Base-by-base conservation (phyloP, 2,329 filamentous ascomycete genomes). In the Decorospora gaudefroyi region DNA sequence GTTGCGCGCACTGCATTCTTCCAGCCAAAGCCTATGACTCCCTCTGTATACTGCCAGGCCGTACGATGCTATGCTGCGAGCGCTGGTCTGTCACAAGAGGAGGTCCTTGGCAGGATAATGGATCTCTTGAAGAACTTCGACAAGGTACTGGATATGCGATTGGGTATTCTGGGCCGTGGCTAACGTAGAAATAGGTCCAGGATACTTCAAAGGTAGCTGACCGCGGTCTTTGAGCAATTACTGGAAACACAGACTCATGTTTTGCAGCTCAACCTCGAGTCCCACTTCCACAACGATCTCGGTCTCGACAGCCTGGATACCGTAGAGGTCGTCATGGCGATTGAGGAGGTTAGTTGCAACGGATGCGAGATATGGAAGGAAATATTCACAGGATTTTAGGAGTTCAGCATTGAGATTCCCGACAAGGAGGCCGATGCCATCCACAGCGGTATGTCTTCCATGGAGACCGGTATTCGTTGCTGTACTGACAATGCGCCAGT, bases 271-370 rank as follows among this genome's bases (percentile, higher is more conserved):
- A 89, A 85, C 67, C 76, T 83, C 54, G 80, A 78, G 40, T 86
- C 92, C 47, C 91, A 97, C 82, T 99, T 99, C 77, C 82, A 90
- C 71, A 97, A 96, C 74, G 92, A 99, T 76, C 87, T 99, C 55
- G 93, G 91, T 58, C 80, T 99, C 67, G 93, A 99, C 79, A 95
- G 88, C 77, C 83, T 99, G 74, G 93, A 99, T 74, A 96, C 93
- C 55, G 93, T 99, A 55, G 93, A 99, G 81, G 93, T 99, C 60
- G 93, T 99, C 65, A 99, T 99, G 93, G 93, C 93, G 59, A 97
- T 99, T 76, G 93, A 99, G 83, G 93, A 99, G 85, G 87, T 90
- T 76, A 56, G 74, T 62, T 42, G 54, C 45, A 17, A 25, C 31
- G 28, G n/a, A 40, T 13, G 18, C 30, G 16, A 32, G 15, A 6